Percentiles rank a stretch among this genome's conserved stretches.
phyloP scores from a whole-genome alignment of 768 basidiomycete genomes.

The Ephemerocybe angulata region DNA sequence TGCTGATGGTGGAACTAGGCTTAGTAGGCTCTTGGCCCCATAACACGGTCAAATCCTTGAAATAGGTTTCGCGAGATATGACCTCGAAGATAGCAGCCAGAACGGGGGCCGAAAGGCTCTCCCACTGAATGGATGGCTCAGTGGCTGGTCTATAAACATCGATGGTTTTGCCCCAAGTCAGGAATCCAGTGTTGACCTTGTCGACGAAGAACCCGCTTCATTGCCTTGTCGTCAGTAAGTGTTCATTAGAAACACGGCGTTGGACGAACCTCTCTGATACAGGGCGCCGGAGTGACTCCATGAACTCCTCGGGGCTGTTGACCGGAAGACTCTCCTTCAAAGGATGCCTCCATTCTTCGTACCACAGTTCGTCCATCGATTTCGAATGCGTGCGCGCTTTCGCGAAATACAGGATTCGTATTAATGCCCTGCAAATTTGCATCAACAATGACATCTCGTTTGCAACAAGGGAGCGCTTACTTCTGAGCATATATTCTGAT shows the following conservation, averaged over 20 bases:
- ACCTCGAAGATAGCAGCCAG: constrained; percentile 50
- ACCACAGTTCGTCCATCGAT: constrained; percentile 66
- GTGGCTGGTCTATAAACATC: constrained; percentile 52
- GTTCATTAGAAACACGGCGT: neutral
- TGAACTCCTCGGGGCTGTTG: constrained; percentile 45
- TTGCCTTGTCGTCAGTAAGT: constrained; percentile 8
- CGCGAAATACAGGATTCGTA: constrained; percentile 7
- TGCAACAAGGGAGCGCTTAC: constrained; percentile 32
- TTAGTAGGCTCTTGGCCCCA: constrained; percentile 83
- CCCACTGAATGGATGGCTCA: constrained; percentile 47
- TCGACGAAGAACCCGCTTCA: constrained; percentile 57
- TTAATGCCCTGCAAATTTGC: constrained; percentile 8
- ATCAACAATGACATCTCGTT: neutral
- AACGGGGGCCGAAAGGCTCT: constrained; percentile 44
- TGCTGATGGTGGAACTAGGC: constrained; percentile 45
- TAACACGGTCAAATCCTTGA: constrained; percentile 53
- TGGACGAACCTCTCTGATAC: constrained; percentile 33
- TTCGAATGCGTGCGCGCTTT: constrained; percentile 69
- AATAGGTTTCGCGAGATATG: constrained; percentile 52
- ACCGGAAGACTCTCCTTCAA: constrained; percentile 45
- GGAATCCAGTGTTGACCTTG: constrained; percentile 73
- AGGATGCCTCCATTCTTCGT: constrained; percentile 68
- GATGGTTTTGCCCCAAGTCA: constrained; percentile 64
- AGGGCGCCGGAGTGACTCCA: constrained; percentile 42
- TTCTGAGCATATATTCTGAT: constrained; percentile 63